Base-by-base conservation (phyloP, 1,139 yeast species). In the Candida tropicalis region DNA sequence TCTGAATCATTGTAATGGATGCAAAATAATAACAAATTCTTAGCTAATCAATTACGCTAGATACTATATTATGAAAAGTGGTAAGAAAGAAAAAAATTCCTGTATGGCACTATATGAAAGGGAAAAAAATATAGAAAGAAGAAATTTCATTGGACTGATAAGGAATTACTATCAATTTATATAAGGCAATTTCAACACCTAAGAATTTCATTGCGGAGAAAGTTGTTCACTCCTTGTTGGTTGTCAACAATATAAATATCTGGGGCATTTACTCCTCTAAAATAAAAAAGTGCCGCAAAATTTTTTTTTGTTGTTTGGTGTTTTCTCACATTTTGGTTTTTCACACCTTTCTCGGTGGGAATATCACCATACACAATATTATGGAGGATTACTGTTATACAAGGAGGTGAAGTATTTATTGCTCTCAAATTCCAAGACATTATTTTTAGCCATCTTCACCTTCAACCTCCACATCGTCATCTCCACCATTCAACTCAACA, bases 1-100 rank as follows among this genome's bases (percentile, higher is more conserved):
- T 65, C 48, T 67, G 70, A 47, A 68, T 68, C 72, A 67, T 68
- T 33, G 22, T 25, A 25, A 46, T 28, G 37, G 8, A 20, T 20
- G 4, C n/a, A n/a, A n/a, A n/a, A n/a, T n/a, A n/a, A n/a, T n/a
- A n/a, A n/a, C n/a, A n/a, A n/a, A n/a, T n/a, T n/a, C n/a, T n/a
- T n/a, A n/a, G n/a, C n/a, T n/a, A n/a, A n/a, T n/a, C n/a, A n/a
- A n/a, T n/a, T n/a, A n/a, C n/a, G n/a, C n/a, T n/a, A n/a, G n/a
- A n/a, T n/a, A n/a, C n/a, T 12, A 17, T 22, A 22, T 31, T 7
- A 26, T 32, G 11, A 16, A 11, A 15, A n/a, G n/a, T n/a, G n/a
- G 33, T 4, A 17, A 16, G 12, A 18, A 31, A 10, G 11, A 24
- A n/a, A 17, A 22, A 13, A 20, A 16, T 16, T 17, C 6, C 11